Evolutionary conservation across 768 basidiomycete species (phyloP), one percentile per base, ranked within the genome.

Genomic region (Cystofilobasidium ferigula): DNA sequence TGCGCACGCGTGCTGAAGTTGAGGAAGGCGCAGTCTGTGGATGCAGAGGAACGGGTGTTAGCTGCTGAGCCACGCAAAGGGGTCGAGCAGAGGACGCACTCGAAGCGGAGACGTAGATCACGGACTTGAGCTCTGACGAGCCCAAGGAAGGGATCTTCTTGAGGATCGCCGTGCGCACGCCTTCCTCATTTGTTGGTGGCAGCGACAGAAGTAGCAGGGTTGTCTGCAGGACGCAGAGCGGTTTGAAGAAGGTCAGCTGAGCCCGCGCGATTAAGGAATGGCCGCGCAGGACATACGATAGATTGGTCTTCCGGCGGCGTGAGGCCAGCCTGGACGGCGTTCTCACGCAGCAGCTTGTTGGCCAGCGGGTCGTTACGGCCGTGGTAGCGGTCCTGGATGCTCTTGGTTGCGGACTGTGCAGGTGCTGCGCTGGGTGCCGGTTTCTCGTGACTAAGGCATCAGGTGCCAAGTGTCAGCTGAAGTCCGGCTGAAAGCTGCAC

Each of bases 361-460:
- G 95, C 95, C 5, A 99, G 94, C 16, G 94, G 91, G 73, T 98
- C 95, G 69, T 88, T 89, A 32, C 80, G 79, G 8, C 95, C 95
- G 76, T 98, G 86, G 68, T 90, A 98, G 60, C 95, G 81, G 77
- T 98, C 94, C 71, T 88, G 85, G 59, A 98, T 86, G 73, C 90
- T 97, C 77, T 99, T 94, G 71, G 91, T 86, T 16, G 88, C 82
- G 53, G 92, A 76, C 45, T 86, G 89, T 12, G 60, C 38, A 68
- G 87, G 89, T 14, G 60, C 47, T 68, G 87, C 88, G 71, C 91
- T 82, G 22, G 81, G 82, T 0, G 51, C 51, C 28, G 90, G 90
- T 73, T 86, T 83, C 75, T 99, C 95, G 72, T 98, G 94, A 26
- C 30, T 14, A 22, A 38, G 32, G 26, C 24, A 34, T 20, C 32